phyloP scores from a whole-genome alignment of 345 rosid species.

The Eucalyptus coolabah region DNA sequence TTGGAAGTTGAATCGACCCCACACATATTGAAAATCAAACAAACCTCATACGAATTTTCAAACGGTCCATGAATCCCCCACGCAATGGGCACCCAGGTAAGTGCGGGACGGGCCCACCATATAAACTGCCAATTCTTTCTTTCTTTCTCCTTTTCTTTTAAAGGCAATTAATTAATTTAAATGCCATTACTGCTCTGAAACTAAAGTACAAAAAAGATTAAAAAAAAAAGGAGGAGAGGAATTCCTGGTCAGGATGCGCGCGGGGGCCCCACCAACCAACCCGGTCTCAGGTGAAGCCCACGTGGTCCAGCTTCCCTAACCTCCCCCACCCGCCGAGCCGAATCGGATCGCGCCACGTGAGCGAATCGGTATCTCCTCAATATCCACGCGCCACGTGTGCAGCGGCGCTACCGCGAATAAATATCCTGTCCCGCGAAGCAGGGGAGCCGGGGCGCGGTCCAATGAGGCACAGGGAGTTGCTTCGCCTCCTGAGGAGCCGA shows the following conservation, averaged over 20 bases:
- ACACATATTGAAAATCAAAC: background rate
- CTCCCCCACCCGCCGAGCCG: background rate
- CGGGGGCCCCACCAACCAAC: background rate
- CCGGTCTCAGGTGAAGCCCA: background rate
- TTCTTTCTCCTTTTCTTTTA: background rate
- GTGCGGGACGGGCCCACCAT: background rate
- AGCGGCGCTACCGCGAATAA: background rate
- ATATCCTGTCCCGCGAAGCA: background rate
- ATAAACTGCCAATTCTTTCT: background rate
- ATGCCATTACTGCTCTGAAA: background rate
- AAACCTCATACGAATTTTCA: background rate
- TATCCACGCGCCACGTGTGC: background rate
- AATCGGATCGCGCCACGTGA: slow-evolving; percentile 1
- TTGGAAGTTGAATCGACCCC: background rate
- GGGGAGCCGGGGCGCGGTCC: background rate
- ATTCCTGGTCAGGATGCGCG: background rate
- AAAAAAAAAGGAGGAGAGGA: background rate
- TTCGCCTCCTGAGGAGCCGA: background rate
- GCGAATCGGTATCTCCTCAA: slow-evolving; percentile 8
- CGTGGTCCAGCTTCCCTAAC: background rate
- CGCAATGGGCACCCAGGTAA: background rate
- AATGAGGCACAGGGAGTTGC: background rate
- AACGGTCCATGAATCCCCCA: background rate
- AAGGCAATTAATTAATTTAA: background rate
- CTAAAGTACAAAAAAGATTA: background rate